phyloP scores from a whole-genome alignment of 2,329 filamentous ascomycete genomes.

The Amphichorda felina region DNA sequence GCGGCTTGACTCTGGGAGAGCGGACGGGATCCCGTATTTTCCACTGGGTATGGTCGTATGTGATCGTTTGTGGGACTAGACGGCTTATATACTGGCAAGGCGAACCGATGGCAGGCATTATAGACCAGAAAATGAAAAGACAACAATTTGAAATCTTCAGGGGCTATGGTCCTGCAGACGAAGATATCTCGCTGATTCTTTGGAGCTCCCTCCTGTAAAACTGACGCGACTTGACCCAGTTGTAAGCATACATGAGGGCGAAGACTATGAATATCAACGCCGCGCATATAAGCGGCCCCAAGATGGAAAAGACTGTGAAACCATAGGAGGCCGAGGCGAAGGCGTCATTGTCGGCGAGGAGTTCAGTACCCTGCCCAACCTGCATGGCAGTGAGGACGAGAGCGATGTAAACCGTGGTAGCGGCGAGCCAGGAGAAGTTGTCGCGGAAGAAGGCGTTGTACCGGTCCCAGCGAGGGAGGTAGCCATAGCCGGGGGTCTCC shows the following conservation, averaged over 20 bases:
- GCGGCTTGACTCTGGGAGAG: no score
- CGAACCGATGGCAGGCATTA: no score
- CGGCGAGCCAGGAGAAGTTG: slow-evolving; percentile 27
- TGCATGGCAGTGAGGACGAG: slow-evolving; percentile 37
- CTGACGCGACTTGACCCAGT: neutral
- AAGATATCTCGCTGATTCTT: no score
- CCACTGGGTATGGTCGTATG: no score
- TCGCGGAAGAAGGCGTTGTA: slow-evolving; percentile 9
- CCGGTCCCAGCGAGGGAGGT: slow-evolving; percentile 11
- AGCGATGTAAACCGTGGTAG: slow-evolving; percentile 26
- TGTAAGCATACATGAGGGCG: slow-evolving; percentile 6
- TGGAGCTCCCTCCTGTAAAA: neutral
- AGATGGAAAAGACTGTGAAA: slow-evolving; percentile 34
- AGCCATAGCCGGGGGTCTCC: slow-evolving; percentile 11
- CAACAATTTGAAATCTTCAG: no score
- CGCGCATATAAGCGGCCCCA: slow-evolving; percentile 21
- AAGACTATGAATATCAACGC: slow-evolving; percentile 10
- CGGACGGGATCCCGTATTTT: no score
- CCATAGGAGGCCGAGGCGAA: slow-evolving; percentile 33
- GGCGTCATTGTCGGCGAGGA: slow-evolving; percentile 15
- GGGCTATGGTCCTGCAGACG: no score
- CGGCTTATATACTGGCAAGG: no score
- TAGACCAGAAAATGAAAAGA: no score
- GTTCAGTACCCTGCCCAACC: slow-evolving; percentile 26
- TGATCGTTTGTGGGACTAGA: no score